These are phyloP conservation scores for Suillus americanus DNA, from an alignment of 768 basidiomycete genomes.

Conservation along the genomic window DNA sequence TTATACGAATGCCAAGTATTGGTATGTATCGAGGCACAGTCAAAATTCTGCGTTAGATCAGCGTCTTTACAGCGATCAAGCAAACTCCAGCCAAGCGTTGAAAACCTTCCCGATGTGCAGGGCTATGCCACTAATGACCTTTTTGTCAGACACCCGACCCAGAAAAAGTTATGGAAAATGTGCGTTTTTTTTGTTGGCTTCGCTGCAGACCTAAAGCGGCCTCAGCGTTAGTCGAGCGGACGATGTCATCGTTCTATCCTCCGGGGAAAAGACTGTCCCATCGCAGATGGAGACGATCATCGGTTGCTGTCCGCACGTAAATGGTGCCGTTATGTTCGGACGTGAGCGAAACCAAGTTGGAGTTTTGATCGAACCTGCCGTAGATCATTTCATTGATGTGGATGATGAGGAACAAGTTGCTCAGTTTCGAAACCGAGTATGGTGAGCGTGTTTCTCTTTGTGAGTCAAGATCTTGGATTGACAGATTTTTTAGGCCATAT, in stretches of 20 bases:
- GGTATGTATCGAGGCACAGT: slow-evolving; percentile 16
- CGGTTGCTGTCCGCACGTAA: slow-evolving; percentile 14
- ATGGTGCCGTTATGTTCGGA: slow-evolving; percentile 28
- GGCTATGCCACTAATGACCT: slow-evolving; percentile 46
- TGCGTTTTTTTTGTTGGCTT: slow-evolving; percentile 8
- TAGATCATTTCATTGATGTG: slow-evolving; percentile 16
- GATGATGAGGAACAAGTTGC: slow-evolving; percentile 5
- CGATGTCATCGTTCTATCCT: slow-evolving; percentile 28
- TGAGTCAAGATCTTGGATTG: neutral
- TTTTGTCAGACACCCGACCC: slow-evolving; percentile 41
- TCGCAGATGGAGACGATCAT: slow-evolving; percentile 25
- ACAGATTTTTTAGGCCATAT: slow-evolving; percentile 23
- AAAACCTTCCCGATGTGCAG: slow-evolving; percentile 31
- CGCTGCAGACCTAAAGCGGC: neutral
- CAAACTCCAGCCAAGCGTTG: slow-evolving; percentile 11
- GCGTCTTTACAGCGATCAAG: neutral
- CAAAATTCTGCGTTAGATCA: neutral
- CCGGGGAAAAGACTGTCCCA: slow-evolving; percentile 30
- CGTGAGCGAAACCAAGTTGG: slow-evolving; percentile 26
- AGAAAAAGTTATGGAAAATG: slow-evolving; percentile 40
- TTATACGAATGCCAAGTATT: slow-evolving; percentile 34
- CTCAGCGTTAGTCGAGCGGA: slow-evolving; percentile 36
- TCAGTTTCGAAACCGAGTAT: slow-evolving; percentile 13
- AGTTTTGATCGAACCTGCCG: slow-evolving; percentile 26
- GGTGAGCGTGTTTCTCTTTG: slow-evolving; percentile 13